These are phyloP conservation scores for Proliferodiscus dingleyae DNA, from an alignment of 2,329 filamentous ascomycete species.

Conservation along the genomic window DNA sequence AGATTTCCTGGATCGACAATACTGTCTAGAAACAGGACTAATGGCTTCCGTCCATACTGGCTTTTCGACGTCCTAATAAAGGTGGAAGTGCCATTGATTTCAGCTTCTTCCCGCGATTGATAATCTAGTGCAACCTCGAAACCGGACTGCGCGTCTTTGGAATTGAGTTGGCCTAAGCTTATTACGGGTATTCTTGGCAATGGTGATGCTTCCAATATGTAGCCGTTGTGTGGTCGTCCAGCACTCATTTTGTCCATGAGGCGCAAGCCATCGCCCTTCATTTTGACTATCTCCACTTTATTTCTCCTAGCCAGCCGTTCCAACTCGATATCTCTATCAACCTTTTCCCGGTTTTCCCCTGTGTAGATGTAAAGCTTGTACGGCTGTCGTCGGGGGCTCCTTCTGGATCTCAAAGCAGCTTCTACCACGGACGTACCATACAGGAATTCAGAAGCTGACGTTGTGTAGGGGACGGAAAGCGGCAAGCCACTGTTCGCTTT, in stretches of 20 bases:
- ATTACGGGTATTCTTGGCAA: conserved; percentile 67
- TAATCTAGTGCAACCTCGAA: conserved; percentile 58
- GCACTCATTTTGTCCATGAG: conserved; percentile 79
- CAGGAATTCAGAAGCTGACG: conserved; percentile 84
- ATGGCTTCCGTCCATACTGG: conserved; percentile 50
- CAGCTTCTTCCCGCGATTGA: conserved; percentile 69
- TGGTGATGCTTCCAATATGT: conserved; percentile 80
- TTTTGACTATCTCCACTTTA: conserved; percentile 51
- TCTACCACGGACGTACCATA: conserved; percentile 80
- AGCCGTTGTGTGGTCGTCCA: conserved; percentile 83
- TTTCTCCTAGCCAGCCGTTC: conserved; percentile 42
- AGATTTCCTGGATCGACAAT: conserved; percentile 86
- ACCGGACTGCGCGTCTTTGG: conserved; percentile 33
- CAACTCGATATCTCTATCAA: conserved; percentile 41
- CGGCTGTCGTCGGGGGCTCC: conserved; percentile 58
- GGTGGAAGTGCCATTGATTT: conserved; percentile 62
- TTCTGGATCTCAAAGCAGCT: conserved; percentile 62
- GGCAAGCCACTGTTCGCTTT: conserved; percentile 25
- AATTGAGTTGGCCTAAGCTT: conserved; percentile 39
- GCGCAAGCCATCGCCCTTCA: conserved; percentile 56
- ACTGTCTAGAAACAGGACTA: conserved; percentile 70
- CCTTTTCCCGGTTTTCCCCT: conserved; percentile 48
- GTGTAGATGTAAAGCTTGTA: conserved; percentile 80
- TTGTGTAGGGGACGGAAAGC: conserved; percentile 61
- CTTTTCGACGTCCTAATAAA: conserved; percentile 37